phyloP scores from a whole-genome alignment of 2,329 filamentous ascomycete species.

The Scedosporium boydii region DNA sequence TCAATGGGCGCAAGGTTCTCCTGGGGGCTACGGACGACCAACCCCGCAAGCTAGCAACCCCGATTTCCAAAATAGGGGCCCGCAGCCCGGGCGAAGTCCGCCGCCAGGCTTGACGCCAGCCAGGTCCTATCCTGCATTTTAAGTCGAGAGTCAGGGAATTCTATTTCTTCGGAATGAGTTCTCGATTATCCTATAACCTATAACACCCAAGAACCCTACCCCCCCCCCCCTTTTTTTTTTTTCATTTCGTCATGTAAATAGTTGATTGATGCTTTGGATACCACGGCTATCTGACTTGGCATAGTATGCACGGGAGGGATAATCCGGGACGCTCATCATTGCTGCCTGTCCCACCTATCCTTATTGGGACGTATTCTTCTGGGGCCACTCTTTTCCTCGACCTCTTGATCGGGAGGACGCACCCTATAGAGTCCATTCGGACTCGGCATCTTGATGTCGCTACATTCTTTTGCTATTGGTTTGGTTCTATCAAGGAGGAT shows the following conservation, averaged over 20 bases:
- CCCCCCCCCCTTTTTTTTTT: background rate
- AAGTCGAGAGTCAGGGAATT: background rate
- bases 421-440: background rate
- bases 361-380: no score
- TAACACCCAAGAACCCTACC: background rate
- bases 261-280: slow-evolving; percentile 3
- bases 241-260: background rate
- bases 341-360: background rate
- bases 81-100: slow-evolving; percentile 70
- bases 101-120: slow-evolving; percentile 20
- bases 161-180: background rate
- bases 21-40: slow-evolving; percentile 18
- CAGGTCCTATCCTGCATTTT: background rate
- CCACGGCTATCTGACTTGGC: background rate
- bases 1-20: slow-evolving; percentile 15
- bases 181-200: background rate
- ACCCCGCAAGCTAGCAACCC: slow-evolving; percentile 11
- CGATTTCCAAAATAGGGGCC: slow-evolving; percentile 29
- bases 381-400: background rate
- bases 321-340: no score
- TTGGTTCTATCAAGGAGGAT: background rate
- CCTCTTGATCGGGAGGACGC: background rate
- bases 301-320: background rate
- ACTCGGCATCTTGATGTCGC: background rate
- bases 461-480: background rate